Percentiles rank a stretch among this genome's conserved stretches.
These are phyloP conservation scores for Boletus fagicola DNA, from an alignment of 768 basidiomycete genomes.

Conservation along the genomic window DNA sequence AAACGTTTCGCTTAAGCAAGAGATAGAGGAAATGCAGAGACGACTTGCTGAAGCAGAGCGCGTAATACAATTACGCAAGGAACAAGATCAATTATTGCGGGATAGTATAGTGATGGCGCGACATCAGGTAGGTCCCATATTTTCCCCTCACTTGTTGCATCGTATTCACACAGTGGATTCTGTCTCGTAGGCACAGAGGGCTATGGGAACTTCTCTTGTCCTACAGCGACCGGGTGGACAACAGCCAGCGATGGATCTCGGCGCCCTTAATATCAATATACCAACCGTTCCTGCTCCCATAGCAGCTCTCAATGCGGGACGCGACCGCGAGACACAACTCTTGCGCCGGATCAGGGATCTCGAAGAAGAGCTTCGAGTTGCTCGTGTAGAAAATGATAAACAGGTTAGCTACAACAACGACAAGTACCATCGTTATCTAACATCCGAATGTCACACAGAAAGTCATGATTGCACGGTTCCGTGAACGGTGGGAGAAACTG, in stretches of 20 bases:
- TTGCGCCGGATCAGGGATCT: conserved; percentile 61
- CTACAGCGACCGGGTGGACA: conserved; percentile 43
- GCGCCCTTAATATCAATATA: conserved; percentile 56
- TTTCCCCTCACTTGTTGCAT: neutral
- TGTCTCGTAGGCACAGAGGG: conserved; percentile 66
- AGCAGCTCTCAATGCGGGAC: conserved; percentile 48
- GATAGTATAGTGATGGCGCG: conserved; percentile 76
- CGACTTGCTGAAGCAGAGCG: conserved; percentile 61
- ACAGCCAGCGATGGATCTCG: conserved; percentile 48
- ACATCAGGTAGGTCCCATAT: conserved; percentile 52
- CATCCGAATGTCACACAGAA: conserved; percentile 47
- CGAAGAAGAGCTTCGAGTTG: conserved; percentile 68
- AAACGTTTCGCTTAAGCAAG: conserved; percentile 59
- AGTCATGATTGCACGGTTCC: conserved; percentile 78
- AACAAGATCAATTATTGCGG: conserved; percentile 75
- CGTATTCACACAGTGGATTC: conserved; percentile 2
- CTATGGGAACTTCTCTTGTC: conserved; percentile 66
- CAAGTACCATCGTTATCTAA: conserved; percentile 11
- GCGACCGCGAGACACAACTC: conserved; percentile 56
- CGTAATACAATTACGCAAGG: conserved; percentile 64
- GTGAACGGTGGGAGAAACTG: conserved; percentile 86
- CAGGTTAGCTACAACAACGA: conserved; percentile 48
- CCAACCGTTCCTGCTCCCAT: conserved; percentile 47
- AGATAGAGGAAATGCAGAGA: conserved; percentile 56
- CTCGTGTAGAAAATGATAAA: conserved; percentile 76